Conservation (phyloP, 2,329 filamentous ascomycete genomes). For the Magnaporthales sp. region DNA sequence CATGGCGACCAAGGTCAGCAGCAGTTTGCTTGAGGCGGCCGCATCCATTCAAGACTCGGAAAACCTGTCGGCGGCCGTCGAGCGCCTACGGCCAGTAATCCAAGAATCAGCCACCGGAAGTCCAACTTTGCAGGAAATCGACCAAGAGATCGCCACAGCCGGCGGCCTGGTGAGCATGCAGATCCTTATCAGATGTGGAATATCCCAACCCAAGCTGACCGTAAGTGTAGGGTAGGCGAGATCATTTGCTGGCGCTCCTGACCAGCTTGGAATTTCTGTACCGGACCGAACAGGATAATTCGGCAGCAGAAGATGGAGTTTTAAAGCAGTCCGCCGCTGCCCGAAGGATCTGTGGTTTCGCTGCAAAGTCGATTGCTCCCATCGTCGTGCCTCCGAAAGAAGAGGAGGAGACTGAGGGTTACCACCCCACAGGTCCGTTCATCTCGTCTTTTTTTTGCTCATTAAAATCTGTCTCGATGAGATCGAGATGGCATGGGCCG, state of each 20-base stretch:
- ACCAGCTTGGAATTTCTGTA: slow-evolving; percentile 4
- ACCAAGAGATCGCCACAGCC: neutral
- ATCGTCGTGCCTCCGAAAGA: slow-evolving; percentile 2
- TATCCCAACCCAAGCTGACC: neutral
- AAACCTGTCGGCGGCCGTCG: neutral
- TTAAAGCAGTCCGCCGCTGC: neutral
- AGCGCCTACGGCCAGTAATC: neutral
- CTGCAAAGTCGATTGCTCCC: slow-evolving; percentile 8
- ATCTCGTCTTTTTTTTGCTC: neutral
- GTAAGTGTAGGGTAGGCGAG: slow-evolving; percentile 5
- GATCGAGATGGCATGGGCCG: too few species aligned
- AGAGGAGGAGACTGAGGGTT: slow-evolving; percentile 5
- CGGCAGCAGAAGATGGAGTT: neutral
- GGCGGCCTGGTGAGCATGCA: neutral
- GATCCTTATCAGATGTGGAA: neutral
- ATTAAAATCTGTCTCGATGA: neutral
- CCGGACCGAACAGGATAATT: neutral
- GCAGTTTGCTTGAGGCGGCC: neutral
- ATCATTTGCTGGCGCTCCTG: slow-evolving; percentile 5
- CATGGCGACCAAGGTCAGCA: neutral
- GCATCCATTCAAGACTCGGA: neutral
- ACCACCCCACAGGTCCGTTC: slow-evolving; percentile 5
- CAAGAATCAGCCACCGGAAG: neutral
- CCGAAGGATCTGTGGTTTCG: slow-evolving; percentile 7
- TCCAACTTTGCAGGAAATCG: neutral